Percentiles rank a stretch among this genome's conserved stretches.
Conservation (phyloP, 345 rosid species). For the Kernera saxatilis region DNA sequence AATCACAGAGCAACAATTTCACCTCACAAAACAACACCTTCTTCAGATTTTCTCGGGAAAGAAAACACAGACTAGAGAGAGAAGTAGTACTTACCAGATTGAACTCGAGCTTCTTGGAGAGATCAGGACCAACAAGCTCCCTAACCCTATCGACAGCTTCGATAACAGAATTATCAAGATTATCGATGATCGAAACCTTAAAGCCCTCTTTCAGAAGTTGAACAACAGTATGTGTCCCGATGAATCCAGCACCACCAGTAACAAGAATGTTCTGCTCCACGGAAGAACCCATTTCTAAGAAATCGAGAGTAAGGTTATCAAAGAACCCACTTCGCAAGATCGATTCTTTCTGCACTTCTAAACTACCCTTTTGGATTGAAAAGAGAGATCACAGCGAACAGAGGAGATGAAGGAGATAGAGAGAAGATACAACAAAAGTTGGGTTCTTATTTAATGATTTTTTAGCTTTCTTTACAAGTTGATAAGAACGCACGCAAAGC, state of each 20-base stretch:
- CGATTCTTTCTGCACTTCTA: constrained; percentile 6
- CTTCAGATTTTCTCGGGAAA: not conserved
- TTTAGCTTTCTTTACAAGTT: constrained; percentile 17
- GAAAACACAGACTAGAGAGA: not conserved
- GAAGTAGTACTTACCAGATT: constrained; percentile 39
- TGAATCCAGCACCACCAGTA: constrained; percentile 96
- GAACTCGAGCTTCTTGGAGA: constrained; percentile 67
- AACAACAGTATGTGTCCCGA: constrained; percentile 83
- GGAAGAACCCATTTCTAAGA: constrained; percentile 32
- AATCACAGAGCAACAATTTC: not conserved
- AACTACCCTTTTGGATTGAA: not conserved
- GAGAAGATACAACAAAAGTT: not conserved
- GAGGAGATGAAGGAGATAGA: constrained; percentile 33
- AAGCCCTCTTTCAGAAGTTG: constrained; percentile 78
- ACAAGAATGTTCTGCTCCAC: constrained; percentile 62
- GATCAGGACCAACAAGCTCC: constrained; percentile 70
- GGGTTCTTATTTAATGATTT: constrained; percentile 12
- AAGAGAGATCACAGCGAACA: constrained; percentile 7
- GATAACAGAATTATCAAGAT: constrained; percentile 67
- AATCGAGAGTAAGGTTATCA: not conserved
- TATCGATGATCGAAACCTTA: constrained; percentile 76
- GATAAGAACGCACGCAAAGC: constrained; percentile 33
- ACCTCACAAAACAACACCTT: not conserved
- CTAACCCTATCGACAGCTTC: constrained; percentile 75
- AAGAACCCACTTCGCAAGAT: constrained; percentile 4